Base-by-base conservation (phyloP, 495 filamentous ascomycete genomes). In the Margaritispora aquatica region DNA sequence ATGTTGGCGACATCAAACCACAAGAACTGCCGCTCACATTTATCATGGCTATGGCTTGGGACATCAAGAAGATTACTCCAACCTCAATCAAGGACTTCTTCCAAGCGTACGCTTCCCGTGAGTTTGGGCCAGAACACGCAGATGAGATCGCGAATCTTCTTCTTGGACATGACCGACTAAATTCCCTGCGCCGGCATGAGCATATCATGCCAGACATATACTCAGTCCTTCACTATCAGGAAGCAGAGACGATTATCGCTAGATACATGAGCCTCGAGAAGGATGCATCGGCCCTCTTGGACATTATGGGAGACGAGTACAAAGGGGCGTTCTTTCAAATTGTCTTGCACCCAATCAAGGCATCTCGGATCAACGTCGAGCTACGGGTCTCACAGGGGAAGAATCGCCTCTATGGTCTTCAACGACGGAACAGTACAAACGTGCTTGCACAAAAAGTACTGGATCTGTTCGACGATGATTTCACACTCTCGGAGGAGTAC, bases 1-100 rank as follows among this genome's bases (percentile, higher is more conserved):
- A 90, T 62, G 80, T 90, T n/a, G 87, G 88, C 23, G 87, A 91
- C 64, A 71, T 90, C 50, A 88, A 88, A 67, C 80, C 82, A 2
- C 34, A 58, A 9, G 86, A 88, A 71, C 74, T 87, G 22, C 86
- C 86, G 36, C 84, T 89, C 66, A 83, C 70, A 61, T 83, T 86
- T 67, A 85, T 80, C 66, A 69, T 88, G 55, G 84, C 86, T 57
- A 69, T 89, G 54, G 86, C 81, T 1, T 89, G 88, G 63, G 82
- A 88, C 61, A 75, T 78, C 8, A 41, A 41, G 19, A 73, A 80
- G 55, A 82, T 75, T 60, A 78, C 81, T 20, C 61, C 67, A 13
- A 69, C 73, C 11, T 88, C 84, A 80, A 69, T 84, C 36, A 62
- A 73, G 11, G 68, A 72, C 10, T 88, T 84, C 81, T 69, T 84